Base-by-base conservation (phyloP, 2,329 filamentous ascomycete genomes). In the Septoria petroselini region DNA sequence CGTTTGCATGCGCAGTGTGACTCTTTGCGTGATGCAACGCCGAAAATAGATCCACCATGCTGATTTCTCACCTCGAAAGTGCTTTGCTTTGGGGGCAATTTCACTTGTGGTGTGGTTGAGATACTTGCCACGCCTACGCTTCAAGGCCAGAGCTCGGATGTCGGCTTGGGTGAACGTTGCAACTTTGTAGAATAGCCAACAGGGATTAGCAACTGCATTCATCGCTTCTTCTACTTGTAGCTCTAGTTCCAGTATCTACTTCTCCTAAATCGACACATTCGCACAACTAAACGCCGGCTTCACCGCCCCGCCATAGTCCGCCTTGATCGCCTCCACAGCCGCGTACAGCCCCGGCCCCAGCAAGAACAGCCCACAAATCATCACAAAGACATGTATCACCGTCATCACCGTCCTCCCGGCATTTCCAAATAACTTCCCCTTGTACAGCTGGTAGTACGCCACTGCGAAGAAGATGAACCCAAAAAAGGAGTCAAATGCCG, bases 301-400 rank as follows among this genome's bases (percentile, higher is more conserved):
- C 1, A 70, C 69, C 17, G 61, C 55, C 1, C 70, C 69, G 2
- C 71, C 65, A 48, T 78, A 78, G 64, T 78, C 76, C 3, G 66
- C 68, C 47, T 77, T 76, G 44, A 78, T 78, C 8, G 76, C 75
- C 63, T 77, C 65, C 3, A 76, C 71, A 11, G 76, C 76, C 25
- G 75, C 74, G 60, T 78, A 78, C n/a, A 78, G 56, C 0, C 76
- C 76, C 0, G 75, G 76, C 3, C 76, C 76, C 12, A 78, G 63
- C 52, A 78, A 54, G 58, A 79, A 78, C 54, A 79, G 57, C 0
- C 76, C 76, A 23, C 52, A 52, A 33, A 65, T 8, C 70, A 78
- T 66, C 9, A 78, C 65, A 47, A 78, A 67, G 1, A 70, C 53
- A 60, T 78, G 74, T 5, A 75, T 60, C 9, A 74, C 53, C 3